Evolutionary conservation across 1,284 basidiomycete genomes (phyloP), one percentile per base, ranked within the genome.

Genomic region (Sporisorium reilianum): DNA sequence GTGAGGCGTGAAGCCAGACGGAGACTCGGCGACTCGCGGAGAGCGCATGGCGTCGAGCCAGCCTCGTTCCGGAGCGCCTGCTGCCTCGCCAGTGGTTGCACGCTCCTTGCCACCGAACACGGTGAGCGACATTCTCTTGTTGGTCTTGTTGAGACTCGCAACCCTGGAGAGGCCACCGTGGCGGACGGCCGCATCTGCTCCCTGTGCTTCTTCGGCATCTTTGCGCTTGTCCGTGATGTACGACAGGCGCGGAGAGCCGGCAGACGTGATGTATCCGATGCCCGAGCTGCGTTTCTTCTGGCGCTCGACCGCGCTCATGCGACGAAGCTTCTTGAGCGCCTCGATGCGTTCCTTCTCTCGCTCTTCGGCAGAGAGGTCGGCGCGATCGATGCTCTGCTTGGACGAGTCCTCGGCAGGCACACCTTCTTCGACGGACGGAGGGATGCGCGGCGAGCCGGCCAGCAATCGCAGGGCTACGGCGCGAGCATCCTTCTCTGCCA

Each of bases 11-110:
- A 64, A 73, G 16, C 77, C 77, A 6, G 75, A 68, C 9, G 77
- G 75, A 46, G 75, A 77, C 11, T 71, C 58, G 26, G 59, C 73
- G 7, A 75, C 34, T 6, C 75, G 46, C 1, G 75, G 75, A 28
- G 77, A 79, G 7, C 68, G 67, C 61, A 77, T 55, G 5, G 60
- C 58, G 46, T 71, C 77, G 9, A 79, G 50, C 71, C 65, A 63
- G 0, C 65, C 64, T 3, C 62, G 64, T 22, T 68, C 65, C 2
- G 60, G 34, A 26, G 45, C 53, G 20, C 50, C 66, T 48, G 49
- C 34, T 16, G 41, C 36, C 18, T 51, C 57, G 18, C 40, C 40
- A 48, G 25, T 18, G 14, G 26, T 18, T 1, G 26, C 54, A 2
- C 72, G 51, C 28, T 75, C 63, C 36, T 75, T 75, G 28, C 72